Evolutionary conservation across 176 grass and related monocot genomes (phyloP), one percentile per base, ranked within the genome.

Genomic region (Ensete glaucum): DNA sequence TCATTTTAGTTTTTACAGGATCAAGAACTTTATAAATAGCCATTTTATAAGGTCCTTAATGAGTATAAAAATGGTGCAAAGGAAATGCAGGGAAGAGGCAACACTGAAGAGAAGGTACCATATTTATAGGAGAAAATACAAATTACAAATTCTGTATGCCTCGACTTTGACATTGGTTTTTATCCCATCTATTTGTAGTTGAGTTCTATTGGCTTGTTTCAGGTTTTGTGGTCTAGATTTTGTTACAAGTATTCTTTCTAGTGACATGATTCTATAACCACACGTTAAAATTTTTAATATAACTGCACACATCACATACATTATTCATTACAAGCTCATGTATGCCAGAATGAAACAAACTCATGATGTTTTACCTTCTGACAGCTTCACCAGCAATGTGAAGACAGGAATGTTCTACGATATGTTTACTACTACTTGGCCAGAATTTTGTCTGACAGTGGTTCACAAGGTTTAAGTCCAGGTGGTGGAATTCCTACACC

Each of bases 361-460:
- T 70, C 15, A 51, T 52, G 16, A 17, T 62, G 67, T 75, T 53
- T 86, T 80, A 43, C 86, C 52, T 74, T 25, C 82, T 78, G 87
- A 76, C 86, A 99, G 95, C 88, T 99, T 73, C 95, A 99, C 80
- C 95, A 99, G 72, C 95, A 99, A 81, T 99, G 95, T 0, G 95
- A 99, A 76, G 90, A 99, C 67, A 94, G 79, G 72, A 93, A 84
- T 84, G 95, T 99, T 78, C 66, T 94, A 73, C 82, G 95, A 25
- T 99, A 99, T 80, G 95, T 99, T 11, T 99, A 99, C 84, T 99
- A 99, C 78, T 99, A 99, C 87, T 83, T 99, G 80, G 91, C 95
- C 6, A 89, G 91, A 62, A 94, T 99, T 75, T 87, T 99, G 82
- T 94, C 95, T 79, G 95, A 99, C 78, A 94, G 88, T 83, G 91